Conservation (phyloP, 441 rosid genomes). For the Pelargonium australe region DNA sequence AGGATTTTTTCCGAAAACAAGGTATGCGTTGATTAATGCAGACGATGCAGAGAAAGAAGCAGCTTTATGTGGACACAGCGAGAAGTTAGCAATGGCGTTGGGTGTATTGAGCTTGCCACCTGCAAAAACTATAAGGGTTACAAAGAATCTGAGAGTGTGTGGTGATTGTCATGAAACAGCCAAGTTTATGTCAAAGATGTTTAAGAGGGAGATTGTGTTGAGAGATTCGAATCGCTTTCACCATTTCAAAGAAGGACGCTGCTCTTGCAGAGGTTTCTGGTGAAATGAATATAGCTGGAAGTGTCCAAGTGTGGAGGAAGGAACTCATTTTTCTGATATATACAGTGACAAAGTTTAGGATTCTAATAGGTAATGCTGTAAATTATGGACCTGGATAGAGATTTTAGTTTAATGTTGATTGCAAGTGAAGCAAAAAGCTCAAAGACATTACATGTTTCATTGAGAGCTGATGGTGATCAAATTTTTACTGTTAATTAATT, state of each 20-base stretch:
- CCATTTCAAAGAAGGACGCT: conserved; percentile 55
- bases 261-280: conserved; percentile 83
- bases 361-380: no score
- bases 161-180: conserved; percentile 73
- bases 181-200: conserved; percentile 51
- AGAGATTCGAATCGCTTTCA: conserved; percentile 68
- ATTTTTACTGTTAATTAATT: no score
- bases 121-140: conserved; percentile 45
- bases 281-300: conserved; percentile 23
- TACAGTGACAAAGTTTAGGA: no score
- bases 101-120: conserved; percentile 51
- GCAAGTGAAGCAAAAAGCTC: no score
- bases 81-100: conserved; percentile 62
- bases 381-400: no score
- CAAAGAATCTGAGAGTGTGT: conserved; percentile 54
- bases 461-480: no score
- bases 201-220: conserved; percentile 44
- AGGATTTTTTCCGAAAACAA: conserved; percentile 34
- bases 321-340: not conserved
- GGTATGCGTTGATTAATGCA: conserved; percentile 48
- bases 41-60: conserved; percentile 49
- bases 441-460: no score
- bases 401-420: no score
- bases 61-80: conserved; percentile 66
- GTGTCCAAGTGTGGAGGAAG: no score